Percentiles rank a stretch among this genome's conserved stretches.
These are phyloP conservation scores for Pulveroboletus ravenelii DNA, from an alignment of 768 basidiomycete species.

Conservation along the genomic window DNA sequence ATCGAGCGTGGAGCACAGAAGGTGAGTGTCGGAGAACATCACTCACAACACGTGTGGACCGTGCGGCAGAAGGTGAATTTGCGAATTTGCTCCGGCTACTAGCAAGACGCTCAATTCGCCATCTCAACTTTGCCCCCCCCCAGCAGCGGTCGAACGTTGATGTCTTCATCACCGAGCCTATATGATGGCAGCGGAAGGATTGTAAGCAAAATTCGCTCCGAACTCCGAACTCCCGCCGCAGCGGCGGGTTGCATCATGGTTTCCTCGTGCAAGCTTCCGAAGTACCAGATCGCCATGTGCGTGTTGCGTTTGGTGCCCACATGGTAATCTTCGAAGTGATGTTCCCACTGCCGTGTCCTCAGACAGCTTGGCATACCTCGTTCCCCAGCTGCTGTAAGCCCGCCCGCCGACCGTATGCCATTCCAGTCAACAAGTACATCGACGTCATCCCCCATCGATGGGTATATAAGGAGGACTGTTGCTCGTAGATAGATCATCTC, in stretches of 20 bases:
- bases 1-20: neutral
- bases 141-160: neutral
- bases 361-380: too few relatives aligned
- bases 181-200: neutral
- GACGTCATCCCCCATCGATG: too few relatives aligned
- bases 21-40: constrained; percentile 10
- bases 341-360: too few relatives aligned
- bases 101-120: neutral
- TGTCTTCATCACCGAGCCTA: neutral
- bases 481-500: too few relatives aligned
- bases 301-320: too few relatives aligned
- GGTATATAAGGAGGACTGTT: too few relatives aligned
- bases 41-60: constrained; percentile 23
- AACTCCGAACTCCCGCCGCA: neutral
- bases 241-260: neutral
- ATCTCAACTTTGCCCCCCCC: neutral
- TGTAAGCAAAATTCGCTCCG: neutral
- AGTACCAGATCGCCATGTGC: too few relatives aligned
- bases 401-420: too few relatives aligned
- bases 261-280: constrained; percentile 1
- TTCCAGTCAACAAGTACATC: too few relatives aligned
- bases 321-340: too few relatives aligned
- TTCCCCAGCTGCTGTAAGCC: too few relatives aligned
- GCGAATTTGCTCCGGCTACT: neutral
- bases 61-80: constrained; percentile 3